Percentiles rank a stretch among this genome's conserved stretches.
phyloP scores from a whole-genome alignment of 179 eudicot genomes.

The Carnegiea gigantea region DNA sequence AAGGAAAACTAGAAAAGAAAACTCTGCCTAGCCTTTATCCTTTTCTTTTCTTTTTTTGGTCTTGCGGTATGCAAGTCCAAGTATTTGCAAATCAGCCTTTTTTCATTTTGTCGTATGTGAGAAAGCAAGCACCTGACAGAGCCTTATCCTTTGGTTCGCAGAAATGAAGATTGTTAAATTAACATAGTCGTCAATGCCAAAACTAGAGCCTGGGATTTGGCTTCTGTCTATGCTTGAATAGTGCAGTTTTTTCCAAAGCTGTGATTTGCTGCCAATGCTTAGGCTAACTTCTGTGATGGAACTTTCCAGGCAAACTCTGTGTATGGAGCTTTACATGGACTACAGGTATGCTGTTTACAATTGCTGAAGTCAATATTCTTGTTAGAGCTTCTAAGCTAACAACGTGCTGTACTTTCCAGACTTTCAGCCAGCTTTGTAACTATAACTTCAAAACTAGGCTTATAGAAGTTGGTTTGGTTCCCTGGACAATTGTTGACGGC shows the following conservation, averaged over 20 bases:
- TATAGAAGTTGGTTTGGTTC: constrained; percentile 58
- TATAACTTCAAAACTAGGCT: constrained; percentile 55
- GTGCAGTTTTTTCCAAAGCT: background rate
- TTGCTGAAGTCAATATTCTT: background rate
- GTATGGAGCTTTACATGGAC: constrained; percentile 91
- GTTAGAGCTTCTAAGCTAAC: constrained; percentile 15
- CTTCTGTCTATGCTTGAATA: background rate
- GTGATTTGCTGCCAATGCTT: background rate
- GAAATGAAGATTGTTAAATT: background rate
- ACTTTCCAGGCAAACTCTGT: constrained; percentile 82
- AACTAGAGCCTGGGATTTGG: background rate
- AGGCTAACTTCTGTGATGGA: background rate
- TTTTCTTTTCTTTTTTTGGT: background rate
- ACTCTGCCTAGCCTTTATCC: too few relatives aligned
- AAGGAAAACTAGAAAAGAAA: too few relatives aligned
- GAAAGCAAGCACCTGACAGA: background rate
- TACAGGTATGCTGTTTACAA: constrained; percentile 48
- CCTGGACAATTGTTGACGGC: constrained; percentile 69
- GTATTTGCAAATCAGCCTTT: background rate
- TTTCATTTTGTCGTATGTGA: background rate
- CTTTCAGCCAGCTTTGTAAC: constrained; percentile 84
- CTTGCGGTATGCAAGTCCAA: too few relatives aligned
- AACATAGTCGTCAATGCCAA: background rate
- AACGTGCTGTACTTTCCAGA: constrained; percentile 36
- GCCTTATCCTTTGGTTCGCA: background rate